A percentile compares a stretch with the other conserved stretches of the same genome.
Evolutionary conservation across 2,329 filamentous ascomycete species (phyloP).

Genomic region (Elsinoe perseae): DNA sequence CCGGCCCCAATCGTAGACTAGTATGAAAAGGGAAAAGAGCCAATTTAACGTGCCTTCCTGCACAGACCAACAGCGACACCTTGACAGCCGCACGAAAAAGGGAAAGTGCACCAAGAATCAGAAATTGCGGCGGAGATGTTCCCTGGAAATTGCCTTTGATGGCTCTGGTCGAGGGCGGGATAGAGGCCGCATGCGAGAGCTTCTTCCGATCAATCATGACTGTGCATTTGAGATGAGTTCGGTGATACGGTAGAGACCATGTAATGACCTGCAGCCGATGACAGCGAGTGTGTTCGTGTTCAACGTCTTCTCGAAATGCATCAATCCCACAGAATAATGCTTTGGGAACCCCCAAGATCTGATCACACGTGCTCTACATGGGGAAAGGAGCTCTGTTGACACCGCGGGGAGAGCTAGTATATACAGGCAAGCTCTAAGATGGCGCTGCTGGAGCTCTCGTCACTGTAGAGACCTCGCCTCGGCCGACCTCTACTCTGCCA

Average conservation of each 20-base stretch:
- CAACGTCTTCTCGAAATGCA: background rate
- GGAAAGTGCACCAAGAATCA: background rate
- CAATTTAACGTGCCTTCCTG: background rate
- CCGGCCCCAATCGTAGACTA: background rate
- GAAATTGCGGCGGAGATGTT: conserved; percentile 7
- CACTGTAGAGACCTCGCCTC: background rate
- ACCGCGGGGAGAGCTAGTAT: background rate
- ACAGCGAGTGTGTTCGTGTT: background rate
- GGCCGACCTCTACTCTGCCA: background rate
- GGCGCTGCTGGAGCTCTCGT: background rate
- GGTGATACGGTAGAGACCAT: too few species aligned
- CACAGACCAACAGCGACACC: background rate
- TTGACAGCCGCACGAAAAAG: conserved; percentile 9
- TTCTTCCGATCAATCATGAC: too few species aligned
- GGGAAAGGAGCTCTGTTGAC: background rate
- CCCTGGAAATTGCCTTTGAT: background rate
- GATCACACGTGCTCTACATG: background rate
- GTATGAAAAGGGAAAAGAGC: background rate
- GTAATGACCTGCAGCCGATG: too few species aligned
- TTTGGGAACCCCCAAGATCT: background rate
- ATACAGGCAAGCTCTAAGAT: background rate
- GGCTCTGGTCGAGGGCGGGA: background rate
- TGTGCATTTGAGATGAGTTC: too few species aligned
- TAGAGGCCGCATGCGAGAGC: background rate
- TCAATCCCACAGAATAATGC: background rate